Evolutionary conservation across 2,329 filamentous ascomycete species (phyloP).

Genomic region (Madurella mycetomatis): DNA sequence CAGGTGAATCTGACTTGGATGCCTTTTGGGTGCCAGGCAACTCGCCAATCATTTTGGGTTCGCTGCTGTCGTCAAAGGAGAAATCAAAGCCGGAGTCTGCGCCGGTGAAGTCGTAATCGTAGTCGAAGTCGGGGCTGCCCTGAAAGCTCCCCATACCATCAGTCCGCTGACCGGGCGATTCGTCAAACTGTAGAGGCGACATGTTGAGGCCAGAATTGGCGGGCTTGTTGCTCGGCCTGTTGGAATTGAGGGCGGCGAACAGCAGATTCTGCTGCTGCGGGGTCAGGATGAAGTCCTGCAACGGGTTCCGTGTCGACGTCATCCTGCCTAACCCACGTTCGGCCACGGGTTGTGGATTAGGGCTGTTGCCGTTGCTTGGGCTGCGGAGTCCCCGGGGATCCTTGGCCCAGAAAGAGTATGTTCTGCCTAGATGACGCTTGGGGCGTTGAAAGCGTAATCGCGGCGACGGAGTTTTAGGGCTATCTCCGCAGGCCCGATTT

Average conservation of each 20-base stretch:
- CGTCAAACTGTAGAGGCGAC: slow-evolving; percentile 47
- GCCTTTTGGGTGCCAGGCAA: slow-evolving; percentile 50
- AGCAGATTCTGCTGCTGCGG: slow-evolving; percentile 73
- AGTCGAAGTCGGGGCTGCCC: slow-evolving; percentile 80
- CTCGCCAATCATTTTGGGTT: slow-evolving; percentile 70
- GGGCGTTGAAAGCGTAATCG: too few species aligned
- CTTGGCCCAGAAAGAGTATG: background rate
- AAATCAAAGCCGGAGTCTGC: slow-evolving; percentile 70
- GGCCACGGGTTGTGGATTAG: background rate
- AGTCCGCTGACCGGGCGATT: slow-evolving; percentile 44
- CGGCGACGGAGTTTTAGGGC: too few species aligned
- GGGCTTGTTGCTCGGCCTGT: slow-evolving; percentile 43
- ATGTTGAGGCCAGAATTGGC: slow-evolving; percentile 39
- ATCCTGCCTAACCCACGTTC: slow-evolving; percentile 34
- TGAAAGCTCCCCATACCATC: slow-evolving; percentile 52
- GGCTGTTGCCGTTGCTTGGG: background rate
- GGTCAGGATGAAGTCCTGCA: slow-evolving; percentile 62
- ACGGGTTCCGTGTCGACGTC: slow-evolving; percentile 48
- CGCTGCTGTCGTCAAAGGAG: slow-evolving; percentile 51
- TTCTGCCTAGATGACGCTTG: too few species aligned
- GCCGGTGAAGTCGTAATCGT: slow-evolving; percentile 69
- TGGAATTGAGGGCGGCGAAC: slow-evolving; percentile 71
- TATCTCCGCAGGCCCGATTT: too few species aligned
- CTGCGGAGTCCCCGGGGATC: too few species aligned
- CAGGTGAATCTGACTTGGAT: slow-evolving; percentile 55